These are phyloP conservation scores for Phanerodontia chrysosporium DNA, from an alignment of 768 basidiomycete genomes.

Conservation along the genomic window DNA sequence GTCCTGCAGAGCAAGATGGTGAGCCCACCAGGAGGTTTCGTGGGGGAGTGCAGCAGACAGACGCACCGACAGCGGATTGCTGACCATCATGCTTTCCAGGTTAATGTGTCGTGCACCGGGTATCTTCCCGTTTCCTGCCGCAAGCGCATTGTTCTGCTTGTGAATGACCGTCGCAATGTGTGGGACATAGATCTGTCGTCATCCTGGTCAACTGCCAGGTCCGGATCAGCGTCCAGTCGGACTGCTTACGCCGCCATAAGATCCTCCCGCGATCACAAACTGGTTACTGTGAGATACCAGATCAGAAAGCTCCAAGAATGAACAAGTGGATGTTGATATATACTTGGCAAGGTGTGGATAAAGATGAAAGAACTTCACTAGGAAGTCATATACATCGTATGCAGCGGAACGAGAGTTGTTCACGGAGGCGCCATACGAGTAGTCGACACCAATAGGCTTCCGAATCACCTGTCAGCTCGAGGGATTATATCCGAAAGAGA, in stretches of 20 bases:
- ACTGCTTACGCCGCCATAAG: slow-evolving; percentile 26
- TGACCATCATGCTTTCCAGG: slow-evolving; percentile 29
- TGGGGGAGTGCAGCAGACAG: background rate
- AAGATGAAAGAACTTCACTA: slow-evolving; percentile 31
- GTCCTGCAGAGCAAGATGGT: slow-evolving; percentile 16
- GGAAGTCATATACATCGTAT: slow-evolving; percentile 31
- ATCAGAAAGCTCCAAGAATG: background rate
- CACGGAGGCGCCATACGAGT: slow-evolving; percentile 29
- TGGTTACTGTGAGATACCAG: background rate
- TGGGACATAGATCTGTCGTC: slow-evolving; percentile 28
- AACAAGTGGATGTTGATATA: background rate
- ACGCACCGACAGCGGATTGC: slow-evolving; percentile 21
- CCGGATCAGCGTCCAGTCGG: slow-evolving; percentile 30
- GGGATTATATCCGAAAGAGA: background rate
- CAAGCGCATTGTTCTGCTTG: slow-evolving; percentile 28
- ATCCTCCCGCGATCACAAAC: slow-evolving; percentile 27
- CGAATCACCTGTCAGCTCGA: background rate
- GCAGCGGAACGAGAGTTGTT: slow-evolving; percentile 29
- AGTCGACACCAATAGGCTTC: slow-evolving; percentile 30
- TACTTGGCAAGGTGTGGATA: slow-evolving; percentile 18
- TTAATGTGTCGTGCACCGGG: slow-evolving; percentile 25
- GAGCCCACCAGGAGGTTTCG: no score
- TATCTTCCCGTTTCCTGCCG: slow-evolving; percentile 6
- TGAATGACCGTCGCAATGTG: slow-evolving; percentile 34
- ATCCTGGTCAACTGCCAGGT: slow-evolving; percentile 29